Evolutionary conservation across 768 basidiomycete genomes (phyloP), one percentile per base, ranked within the genome.

Genomic region (Lactarius sp.): DNA sequence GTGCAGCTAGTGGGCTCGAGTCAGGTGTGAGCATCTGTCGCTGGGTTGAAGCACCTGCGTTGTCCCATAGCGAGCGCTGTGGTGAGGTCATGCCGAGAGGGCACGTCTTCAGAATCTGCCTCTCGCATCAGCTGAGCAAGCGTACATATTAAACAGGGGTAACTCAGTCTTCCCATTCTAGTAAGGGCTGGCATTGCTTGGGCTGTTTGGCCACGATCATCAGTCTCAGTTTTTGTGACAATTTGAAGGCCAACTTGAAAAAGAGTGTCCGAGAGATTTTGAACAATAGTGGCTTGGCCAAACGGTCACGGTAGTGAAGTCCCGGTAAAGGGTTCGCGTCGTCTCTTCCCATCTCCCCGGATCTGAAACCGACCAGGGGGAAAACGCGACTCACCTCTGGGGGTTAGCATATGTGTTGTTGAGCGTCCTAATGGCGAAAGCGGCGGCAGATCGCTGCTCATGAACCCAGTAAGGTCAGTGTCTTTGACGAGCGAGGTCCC

Each of bases 11-110:
- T 31, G 65, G 65, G 36, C 65, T 66, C 53, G 65, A 66, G 57
- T 66, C 65, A 22, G 65, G 65, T 3, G 65, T 66, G 36, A 66
- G 52, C 62, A 66, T 66, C 62, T 59, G 62, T 47, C 41, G 62
- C 22, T 34, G 57, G 4, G 36, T 42, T 31, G 63, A 49, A 44
- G 62, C 22, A 12, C 22, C 5, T 46, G 52, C 10, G 8, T 18
- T 51, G 41, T 64, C 58, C 52, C 44, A 49, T 4, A 46, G 22
- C 41, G 50, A 33, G 18, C 57, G 52, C 3, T 54, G 58, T 34
- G 62, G 41, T 51, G 62, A 65, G 36, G 37, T 36, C 46, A 42
- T 31, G 36, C 62, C 64, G 39, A 8, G 16, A 18, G 55, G 34
- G 34, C 42, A 22, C 7, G 47, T 16, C 18, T 7, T 52, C 16